Evolutionary conservation across 495 filamentous ascomycete species (phyloP), one percentile per base, ranked within the genome.

Genomic region (Hypoxylon cercidicola): DNA sequence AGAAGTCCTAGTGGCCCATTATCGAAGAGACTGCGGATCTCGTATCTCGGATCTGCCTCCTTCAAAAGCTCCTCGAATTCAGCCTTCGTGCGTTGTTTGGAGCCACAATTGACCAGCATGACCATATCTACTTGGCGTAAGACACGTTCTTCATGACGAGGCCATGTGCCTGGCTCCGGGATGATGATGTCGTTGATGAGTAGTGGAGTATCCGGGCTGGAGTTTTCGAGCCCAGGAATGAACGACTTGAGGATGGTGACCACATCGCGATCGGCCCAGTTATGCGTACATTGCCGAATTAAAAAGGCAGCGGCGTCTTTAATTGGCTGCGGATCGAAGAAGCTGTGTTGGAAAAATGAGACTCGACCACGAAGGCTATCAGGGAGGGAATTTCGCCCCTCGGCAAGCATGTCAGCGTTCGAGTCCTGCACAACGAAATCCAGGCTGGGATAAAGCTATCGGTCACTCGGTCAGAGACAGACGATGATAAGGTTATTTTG

Each of bases 141-240:
- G 4, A 32, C 5, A 4, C 30, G 4, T 32, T 32, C 30, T 10
- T 10, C 5, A 32, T 32, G 30, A 4, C 10, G 4, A 32, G 30
- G 30, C 30, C 30, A 32, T 10, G 20, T 12, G 0, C 57, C 52
- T 9, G 40, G 56, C 39, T 70, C 62, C 0, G 75, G 75, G 16
- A 74, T 3, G 0, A 78, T 54, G 1, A 63, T 66, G 6, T 78
- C 75, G 56, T 78, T 78, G 28, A 78, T 74, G 0, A 78, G 64
- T 0, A 78, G 37, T 1, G 72, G 74, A 0, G 74, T 75, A 0
- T 37, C 64, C 0, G 66, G 66, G 1, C 8, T 52, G 6, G 44
- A 72, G 0, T 15, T 11, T 52, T 77, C 73, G 0, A 78, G 47
- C 0, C 35, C 74, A 0, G 74, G 73, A 0, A 77, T 67, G 0